Percentiles rank a stretch among this genome's conserved stretches.
These are phyloP conservation scores for Afroboletus lepidellus DNA, from an alignment of 1,284 basidiomycete species.

Conservation along the genomic window DNA sequence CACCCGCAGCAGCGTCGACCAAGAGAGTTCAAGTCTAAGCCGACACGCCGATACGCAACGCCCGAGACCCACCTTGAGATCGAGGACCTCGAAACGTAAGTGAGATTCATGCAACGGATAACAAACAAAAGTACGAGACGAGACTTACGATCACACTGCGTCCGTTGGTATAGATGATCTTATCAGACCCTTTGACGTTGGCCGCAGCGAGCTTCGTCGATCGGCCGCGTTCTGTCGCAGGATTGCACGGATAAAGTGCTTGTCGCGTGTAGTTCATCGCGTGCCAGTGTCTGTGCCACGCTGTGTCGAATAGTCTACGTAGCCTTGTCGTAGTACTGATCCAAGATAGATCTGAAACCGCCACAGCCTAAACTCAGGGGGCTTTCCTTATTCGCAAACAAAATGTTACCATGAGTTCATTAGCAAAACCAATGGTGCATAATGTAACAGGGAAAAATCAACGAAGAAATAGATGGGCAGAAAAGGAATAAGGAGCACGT, in stretches of 20 bases:
- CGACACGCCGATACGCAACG: background rate
- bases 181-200: slow-evolving; percentile 57
- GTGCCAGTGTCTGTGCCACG: background rate
- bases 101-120: background rate
- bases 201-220: slow-evolving; percentile 82
- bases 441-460: slow-evolving; percentile 3
- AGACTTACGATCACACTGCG: slow-evolving; percentile 78
- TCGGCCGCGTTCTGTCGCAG: slow-evolving; percentile 67
- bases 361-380: slow-evolving; percentile 22
- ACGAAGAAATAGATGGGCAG: slow-evolving; percentile 12
- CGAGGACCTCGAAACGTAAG: slow-evolving; percentile 48
- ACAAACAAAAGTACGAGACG: background rate
- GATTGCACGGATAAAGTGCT: slow-evolving; percentile 71
- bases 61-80: slow-evolving; percentile 46
- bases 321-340: slow-evolving; percentile 3
- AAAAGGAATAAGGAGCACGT: background rate
- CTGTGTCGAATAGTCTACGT: background rate
- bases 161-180: slow-evolving; percentile 85
- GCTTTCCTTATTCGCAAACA: slow-evolving; percentile 19
- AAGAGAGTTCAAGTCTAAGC: background rate
- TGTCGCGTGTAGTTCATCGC: slow-evolving; percentile 27
- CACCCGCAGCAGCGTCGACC: background rate
- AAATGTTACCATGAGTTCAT: background rate
- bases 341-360: slow-evolving; percentile 4
- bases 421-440: background rate